These are phyloP conservation scores for Lachnellula willkommii DNA, from an alignment of 2,329 filamentous ascomycete species.

Conservation along the genomic window DNA sequence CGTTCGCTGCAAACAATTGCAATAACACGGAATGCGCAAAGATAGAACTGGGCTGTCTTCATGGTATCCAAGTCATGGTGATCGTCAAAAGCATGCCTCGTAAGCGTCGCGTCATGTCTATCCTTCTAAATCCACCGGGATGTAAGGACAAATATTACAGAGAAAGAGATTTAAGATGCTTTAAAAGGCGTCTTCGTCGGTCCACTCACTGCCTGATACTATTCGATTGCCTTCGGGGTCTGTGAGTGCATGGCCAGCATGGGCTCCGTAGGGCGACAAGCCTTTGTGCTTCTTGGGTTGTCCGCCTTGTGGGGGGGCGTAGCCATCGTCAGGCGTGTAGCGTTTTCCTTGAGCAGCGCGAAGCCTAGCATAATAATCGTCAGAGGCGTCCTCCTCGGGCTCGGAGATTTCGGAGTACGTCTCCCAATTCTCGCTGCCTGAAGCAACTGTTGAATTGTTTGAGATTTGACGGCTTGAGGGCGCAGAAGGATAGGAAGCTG, in stretches of 20 bases:
- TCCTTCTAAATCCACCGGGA: slow-evolving; percentile 3
- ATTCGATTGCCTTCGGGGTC: slow-evolving; percentile 58
- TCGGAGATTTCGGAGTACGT: slow-evolving; percentile 85
- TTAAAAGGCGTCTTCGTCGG: slow-evolving; percentile 57
- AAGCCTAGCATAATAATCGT: slow-evolving; percentile 84
- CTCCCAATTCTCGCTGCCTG: slow-evolving; percentile 95
- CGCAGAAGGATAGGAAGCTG: slow-evolving; percentile 19
- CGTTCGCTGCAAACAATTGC: background rate
- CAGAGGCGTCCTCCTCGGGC: slow-evolving; percentile 67
- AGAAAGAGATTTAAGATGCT: background rate
- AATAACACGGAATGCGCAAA: background rate
- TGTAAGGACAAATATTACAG: background rate
- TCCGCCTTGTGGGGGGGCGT: slow-evolving; percentile 31
- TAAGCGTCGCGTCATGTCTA: background rate
- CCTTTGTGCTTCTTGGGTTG: slow-evolving; percentile 51
- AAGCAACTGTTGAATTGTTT: slow-evolving; percentile 68
- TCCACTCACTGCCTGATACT: slow-evolving; percentile 62
- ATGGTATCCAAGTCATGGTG: slow-evolving; percentile 13
- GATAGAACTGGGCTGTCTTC: slow-evolving; percentile 4
- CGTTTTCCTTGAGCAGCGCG: slow-evolving; percentile 65
- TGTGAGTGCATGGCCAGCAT: slow-evolving; percentile 44
- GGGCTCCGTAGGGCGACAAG: slow-evolving; percentile 43
- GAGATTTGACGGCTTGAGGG: slow-evolving; percentile 59
- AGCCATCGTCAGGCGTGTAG: slow-evolving; percentile 43
- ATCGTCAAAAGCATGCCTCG: slow-evolving; percentile 17